Conservation (phyloP, 148 eudicot species). For the Dysphania ambrosioides region DNA sequence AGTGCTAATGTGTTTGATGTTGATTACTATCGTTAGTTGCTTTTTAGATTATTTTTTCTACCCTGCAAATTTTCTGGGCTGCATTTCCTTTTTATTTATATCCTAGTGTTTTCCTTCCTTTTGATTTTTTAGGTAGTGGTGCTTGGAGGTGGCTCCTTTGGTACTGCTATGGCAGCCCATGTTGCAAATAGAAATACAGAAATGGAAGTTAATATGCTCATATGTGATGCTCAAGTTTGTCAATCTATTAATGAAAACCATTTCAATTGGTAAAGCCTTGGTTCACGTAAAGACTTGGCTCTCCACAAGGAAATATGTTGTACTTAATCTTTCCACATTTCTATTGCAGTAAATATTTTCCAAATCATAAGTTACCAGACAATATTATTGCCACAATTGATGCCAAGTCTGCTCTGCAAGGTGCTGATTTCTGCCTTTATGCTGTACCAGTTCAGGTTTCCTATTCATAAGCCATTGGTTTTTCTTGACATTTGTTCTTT, state of each 20-base stretch:
- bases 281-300: slow-evolving; percentile 12
- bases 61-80: background rate
- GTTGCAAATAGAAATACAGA: slow-evolving; percentile 66
- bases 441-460: slow-evolving; percentile 96
- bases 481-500: slow-evolving; percentile 1
- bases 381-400: slow-evolving; percentile 85
- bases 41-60: background rate
- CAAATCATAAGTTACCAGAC: slow-evolving; percentile 73
- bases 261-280: slow-evolving; percentile 48
- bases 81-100: background rate
- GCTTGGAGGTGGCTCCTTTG: slow-evolving; percentile 98
- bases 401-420: slow-evolving; percentile 73
- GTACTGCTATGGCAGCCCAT: slow-evolving; percentile 98
- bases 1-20: background rate
- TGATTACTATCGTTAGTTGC: too few species aligned
- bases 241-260: slow-evolving; percentile 67
- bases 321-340: slow-evolving; percentile 15
- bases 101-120: background rate
- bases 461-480: slow-evolving; percentile 2
- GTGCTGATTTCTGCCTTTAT: slow-evolving; percentile 95
- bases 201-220: slow-evolving; percentile 82
- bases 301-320: slow-evolving; percentile 1
- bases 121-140: slow-evolving; percentile 60
- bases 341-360: slow-evolving; percentile 76
- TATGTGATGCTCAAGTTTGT: slow-evolving; percentile 78